A percentile compares a stretch with the other conserved stretches of the same genome.
These are phyloP conservation scores for Macrolepiota dolichaula DNA, from an alignment of 768 basidiomycete genomes.

Conservation along the genomic window DNA sequence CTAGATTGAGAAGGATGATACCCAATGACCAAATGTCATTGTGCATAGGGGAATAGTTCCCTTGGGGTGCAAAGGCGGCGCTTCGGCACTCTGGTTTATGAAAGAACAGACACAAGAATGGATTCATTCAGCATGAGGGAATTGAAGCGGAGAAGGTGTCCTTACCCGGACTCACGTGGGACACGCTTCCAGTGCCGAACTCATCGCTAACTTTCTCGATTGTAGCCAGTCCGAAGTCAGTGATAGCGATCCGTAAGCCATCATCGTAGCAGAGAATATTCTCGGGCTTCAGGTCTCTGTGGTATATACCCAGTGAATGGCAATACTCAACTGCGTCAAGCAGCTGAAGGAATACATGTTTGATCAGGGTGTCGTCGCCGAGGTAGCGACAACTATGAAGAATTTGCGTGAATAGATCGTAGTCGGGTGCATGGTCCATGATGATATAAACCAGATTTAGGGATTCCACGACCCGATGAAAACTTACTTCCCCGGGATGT, in stretches of 20 bases:
- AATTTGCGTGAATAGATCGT: slow-evolving; percentile 94
- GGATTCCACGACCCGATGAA: slow-evolving; percentile 90
- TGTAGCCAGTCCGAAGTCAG: slow-evolving; percentile 95
- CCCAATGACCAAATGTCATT: slow-evolving; percentile 98
- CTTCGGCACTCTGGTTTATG: slow-evolving; percentile 82
- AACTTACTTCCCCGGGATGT: slow-evolving; percentile 84
- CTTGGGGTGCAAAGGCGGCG: slow-evolving; percentile 66
- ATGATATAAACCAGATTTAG: slow-evolving; percentile 83
- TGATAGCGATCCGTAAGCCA: slow-evolving; percentile 81
- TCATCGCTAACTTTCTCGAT: slow-evolving; percentile 85
- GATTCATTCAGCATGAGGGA: slow-evolving; percentile 2
- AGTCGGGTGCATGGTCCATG: slow-evolving; percentile 92
- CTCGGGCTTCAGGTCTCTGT: slow-evolving; percentile 97
- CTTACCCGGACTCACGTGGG: slow-evolving; percentile 95
- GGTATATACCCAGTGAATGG: slow-evolving; percentile 91
- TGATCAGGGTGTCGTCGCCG: slow-evolving; percentile 86
- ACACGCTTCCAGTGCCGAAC: slow-evolving; percentile 93
- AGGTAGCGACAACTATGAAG: slow-evolving; percentile 78
- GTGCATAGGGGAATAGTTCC: slow-evolving; percentile 79
- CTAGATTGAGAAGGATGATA: slow-evolving; percentile 94
- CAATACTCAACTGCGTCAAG: slow-evolving; percentile 94
- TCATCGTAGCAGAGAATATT: slow-evolving; percentile 86
- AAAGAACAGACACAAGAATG: slow-evolving; percentile 10
- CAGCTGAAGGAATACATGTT: slow-evolving; percentile 90
- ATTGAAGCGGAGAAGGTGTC: slow-evolving; percentile 7